Evolutionary conservation across 257 asterid genomes (phyloP).

Genomic region (Penstemon newberryi): DNA sequence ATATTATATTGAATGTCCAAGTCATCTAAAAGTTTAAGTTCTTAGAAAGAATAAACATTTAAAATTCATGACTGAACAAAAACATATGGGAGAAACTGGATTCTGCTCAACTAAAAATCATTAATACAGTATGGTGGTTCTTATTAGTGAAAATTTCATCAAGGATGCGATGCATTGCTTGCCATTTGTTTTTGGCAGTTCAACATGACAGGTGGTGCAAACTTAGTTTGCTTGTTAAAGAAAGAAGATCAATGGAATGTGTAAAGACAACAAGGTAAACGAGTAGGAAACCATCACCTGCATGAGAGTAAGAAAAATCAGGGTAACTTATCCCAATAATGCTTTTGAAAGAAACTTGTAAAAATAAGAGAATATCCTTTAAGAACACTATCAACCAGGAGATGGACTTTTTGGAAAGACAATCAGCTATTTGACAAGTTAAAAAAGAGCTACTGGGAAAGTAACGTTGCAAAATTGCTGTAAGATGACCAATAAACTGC

Average conservation of each 20-base stretch:
- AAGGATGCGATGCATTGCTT: neutral
- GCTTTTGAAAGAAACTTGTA: constrained; percentile 12
- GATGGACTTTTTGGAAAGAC: constrained; percentile 7
- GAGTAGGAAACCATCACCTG: constrained; percentile 16
- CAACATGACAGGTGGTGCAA: neutral
- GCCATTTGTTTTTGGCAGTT: neutral
- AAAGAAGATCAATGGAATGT: constrained; percentile 11
- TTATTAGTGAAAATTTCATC: constrained; percentile 6
- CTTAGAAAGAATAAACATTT: too few relatives aligned
- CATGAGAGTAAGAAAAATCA: neutral
- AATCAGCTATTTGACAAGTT: constrained; percentile 1
- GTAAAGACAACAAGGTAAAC: neutral
- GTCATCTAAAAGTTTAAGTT: too few relatives aligned
- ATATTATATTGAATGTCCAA: too few relatives aligned
- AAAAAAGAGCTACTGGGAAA: constrained; percentile 7
- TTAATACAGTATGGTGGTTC: constrained; percentile 5
- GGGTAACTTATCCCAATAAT: constrained; percentile 11
- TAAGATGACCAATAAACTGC: constrained; percentile 10
- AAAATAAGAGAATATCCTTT: neutral
- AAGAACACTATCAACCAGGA: neutral
- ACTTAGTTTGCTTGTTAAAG: neutral
- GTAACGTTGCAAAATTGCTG: constrained; percentile 8
- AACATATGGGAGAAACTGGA: neutral
- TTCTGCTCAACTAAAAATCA: neutral
- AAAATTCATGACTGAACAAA: too few relatives aligned